Evolutionary conservation across 2,329 filamentous ascomycete genomes (phyloP).

Genomic region (Cladosporium colombiae): DNA sequence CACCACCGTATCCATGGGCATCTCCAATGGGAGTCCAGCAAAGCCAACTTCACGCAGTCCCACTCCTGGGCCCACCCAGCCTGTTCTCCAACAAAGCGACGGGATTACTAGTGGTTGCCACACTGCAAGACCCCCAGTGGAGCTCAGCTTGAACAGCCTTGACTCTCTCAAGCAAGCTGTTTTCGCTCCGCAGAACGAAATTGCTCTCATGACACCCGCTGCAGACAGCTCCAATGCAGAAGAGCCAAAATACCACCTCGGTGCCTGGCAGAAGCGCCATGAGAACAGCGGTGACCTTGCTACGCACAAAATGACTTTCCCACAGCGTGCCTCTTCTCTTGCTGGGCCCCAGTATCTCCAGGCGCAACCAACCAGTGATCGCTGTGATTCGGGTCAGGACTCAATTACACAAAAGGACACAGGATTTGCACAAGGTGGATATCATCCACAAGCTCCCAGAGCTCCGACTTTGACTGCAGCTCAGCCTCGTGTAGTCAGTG

Average conservation of each 20-base stretch:
- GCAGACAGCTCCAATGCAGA: slow-evolving; percentile 31
- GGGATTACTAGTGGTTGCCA: slow-evolving; percentile 20
- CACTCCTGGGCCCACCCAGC: slow-evolving; percentile 25
- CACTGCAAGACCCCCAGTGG: slow-evolving; percentile 25
- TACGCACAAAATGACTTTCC: slow-evolving; percentile 27
- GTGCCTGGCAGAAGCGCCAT: slow-evolving; percentile 35
- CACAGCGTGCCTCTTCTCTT: slow-evolving; percentile 27
- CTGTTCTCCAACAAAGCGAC: not conserved
- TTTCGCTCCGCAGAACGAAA: slow-evolving; percentile 37
- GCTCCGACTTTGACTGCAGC: slow-evolving; percentile 1
- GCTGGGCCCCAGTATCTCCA: slow-evolving; percentile 22
- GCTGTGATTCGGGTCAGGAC: not conserved
- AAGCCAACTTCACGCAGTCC: slow-evolving; percentile 30
- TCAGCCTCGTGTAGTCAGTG: slow-evolving; percentile 16
- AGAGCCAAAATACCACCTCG: slow-evolving; percentile 32
- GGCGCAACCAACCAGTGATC: not conserved
- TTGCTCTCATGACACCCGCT: slow-evolving; percentile 35
- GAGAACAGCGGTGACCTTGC: slow-evolving; percentile 15
- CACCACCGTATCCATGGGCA: slow-evolving; percentile 12
- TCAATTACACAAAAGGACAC: not conserved
- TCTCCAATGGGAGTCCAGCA: slow-evolving; percentile 30
- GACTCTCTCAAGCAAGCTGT: slow-evolving; percentile 37
- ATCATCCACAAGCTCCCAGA: not conserved
- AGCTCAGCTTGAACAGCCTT: slow-evolving; percentile 28
- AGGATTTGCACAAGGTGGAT: not conserved